These are phyloP conservation scores for Cantharellus cinnabarinus DNA, from an alignment of 768 basidiomycete genomes.

Conservation along the genomic window DNA sequence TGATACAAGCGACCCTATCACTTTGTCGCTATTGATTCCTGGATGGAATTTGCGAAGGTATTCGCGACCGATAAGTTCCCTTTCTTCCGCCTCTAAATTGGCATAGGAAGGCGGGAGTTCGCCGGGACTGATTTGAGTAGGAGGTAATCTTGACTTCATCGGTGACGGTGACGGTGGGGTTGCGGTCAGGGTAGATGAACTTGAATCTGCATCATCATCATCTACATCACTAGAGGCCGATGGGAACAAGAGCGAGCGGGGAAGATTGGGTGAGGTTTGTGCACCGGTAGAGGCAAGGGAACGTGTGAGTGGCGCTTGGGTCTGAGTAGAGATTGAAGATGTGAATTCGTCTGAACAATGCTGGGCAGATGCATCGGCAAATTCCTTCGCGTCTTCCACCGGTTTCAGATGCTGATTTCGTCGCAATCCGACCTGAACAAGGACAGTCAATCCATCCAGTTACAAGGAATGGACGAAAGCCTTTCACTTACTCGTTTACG, in stretches of 20 bases:
- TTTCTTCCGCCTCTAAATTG: slow-evolving; percentile 27
- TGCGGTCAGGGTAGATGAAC: slow-evolving; percentile 23
- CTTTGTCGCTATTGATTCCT: slow-evolving; percentile 17
- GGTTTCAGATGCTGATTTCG: slow-evolving; percentile 18
- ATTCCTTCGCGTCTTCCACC: slow-evolving; percentile 33
- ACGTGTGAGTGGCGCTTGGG: slow-evolving; percentile 33
- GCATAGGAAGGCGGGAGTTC: slow-evolving; percentile 44
- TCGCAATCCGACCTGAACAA: slow-evolving; percentile 19
- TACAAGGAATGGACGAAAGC: no score
- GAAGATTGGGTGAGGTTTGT: background rate
- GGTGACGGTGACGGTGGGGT: slow-evolving; percentile 54
- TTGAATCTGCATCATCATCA: slow-evolving; percentile 44
- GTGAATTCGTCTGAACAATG: slow-evolving; percentile 39
- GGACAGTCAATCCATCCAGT: no score
- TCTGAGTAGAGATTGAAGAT: slow-evolving; percentile 31
- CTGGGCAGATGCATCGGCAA: slow-evolving; percentile 52
- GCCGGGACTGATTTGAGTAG: slow-evolving; percentile 11
- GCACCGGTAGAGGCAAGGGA: background rate
- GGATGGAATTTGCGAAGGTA: slow-evolving; percentile 52
- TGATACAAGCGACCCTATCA: background rate
- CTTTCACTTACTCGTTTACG: slow-evolving; percentile 20
- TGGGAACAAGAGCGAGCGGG: background rate
- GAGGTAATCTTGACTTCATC: slow-evolving; percentile 21
- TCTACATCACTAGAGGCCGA: slow-evolving; percentile 12
- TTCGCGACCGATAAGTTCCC: slow-evolving; percentile 27